Percentiles rank a stretch among this genome's conserved stretches.
phyloP scores from a whole-genome alignment of 2,329 filamentous ascomycete species.

The Penicillium sp. region DNA sequence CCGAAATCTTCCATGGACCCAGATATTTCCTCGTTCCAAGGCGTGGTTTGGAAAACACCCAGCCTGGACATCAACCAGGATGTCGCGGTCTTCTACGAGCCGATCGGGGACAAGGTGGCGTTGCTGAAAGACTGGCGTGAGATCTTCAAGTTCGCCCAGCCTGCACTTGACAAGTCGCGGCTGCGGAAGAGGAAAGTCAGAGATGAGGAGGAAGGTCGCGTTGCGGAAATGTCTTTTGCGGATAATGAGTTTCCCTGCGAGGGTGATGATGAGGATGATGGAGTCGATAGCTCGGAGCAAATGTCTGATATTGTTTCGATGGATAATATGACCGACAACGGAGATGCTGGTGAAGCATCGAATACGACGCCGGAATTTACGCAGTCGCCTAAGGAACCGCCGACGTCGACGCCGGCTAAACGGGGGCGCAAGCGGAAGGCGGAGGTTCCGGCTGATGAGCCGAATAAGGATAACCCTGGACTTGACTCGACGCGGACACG shows the following conservation, averaged over 20 bases:
- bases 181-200: slow-evolving; percentile 18
- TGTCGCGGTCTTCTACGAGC: slow-evolving; percentile 36
- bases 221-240: neutral
- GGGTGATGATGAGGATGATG: slow-evolving; percentile 11
- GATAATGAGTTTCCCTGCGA: slow-evolving; percentile 17
- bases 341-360: slow-evolving; percentile 24
- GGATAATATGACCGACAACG: slow-evolving; percentile 14
- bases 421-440: slow-evolving; percentile 24
- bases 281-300: slow-evolving; percentile 16
- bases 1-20: slow-evolving; percentile 17
- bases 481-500: slow-evolving; percentile 12
- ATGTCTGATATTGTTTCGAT: slow-evolving; percentile 25
- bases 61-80: slow-evolving; percentile 29
- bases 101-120: slow-evolving; percentile 47
- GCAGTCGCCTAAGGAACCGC: slow-evolving; percentile 18
- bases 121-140: slow-evolving; percentile 53
- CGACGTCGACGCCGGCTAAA: slow-evolving; percentile 13
- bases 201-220: neutral
- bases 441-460: slow-evolving; percentile 12
- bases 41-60: slow-evolving; percentile 46
- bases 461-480: slow-evolving; percentile 11
- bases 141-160: slow-evolving; percentile 44
- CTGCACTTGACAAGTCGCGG: slow-evolving; percentile 30
- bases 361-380: slow-evolving; percentile 26
- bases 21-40: slow-evolving; percentile 39